phyloP scores from a whole-genome alignment of 352 stramenopile genomes.

The Phytophthora kernoviae region DNA sequence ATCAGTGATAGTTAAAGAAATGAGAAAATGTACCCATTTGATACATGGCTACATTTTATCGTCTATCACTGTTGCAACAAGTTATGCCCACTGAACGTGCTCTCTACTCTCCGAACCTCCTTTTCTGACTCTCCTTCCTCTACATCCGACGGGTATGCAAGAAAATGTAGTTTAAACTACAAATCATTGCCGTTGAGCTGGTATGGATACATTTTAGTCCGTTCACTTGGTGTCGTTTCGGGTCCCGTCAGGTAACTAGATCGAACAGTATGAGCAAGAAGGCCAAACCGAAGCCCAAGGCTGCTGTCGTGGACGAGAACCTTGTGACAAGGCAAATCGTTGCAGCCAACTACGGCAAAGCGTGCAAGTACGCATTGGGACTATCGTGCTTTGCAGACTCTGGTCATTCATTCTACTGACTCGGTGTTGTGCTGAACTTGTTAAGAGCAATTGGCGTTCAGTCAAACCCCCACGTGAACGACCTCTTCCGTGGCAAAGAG shows the following conservation, averaged over 20 bases:
- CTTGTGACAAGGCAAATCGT: constrained; percentile 68
- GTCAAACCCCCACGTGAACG: constrained; percentile 69
- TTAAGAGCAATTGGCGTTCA: constrained; percentile 74
- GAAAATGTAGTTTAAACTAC: not conserved
- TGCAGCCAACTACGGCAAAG: constrained; percentile 71
- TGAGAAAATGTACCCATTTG: not conserved
- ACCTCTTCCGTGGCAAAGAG: constrained; percentile 66
- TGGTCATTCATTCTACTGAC: not conserved
- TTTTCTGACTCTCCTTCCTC: too few relatives aligned
- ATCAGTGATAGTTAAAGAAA: too few relatives aligned
- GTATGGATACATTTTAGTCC: too few relatives aligned
- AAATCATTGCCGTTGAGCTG: too few relatives aligned
- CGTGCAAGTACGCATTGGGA: constrained; percentile 57
- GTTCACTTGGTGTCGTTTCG: constrained; percentile 14
- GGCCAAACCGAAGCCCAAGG: constrained; percentile 57
- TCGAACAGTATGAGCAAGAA: constrained; percentile 78
- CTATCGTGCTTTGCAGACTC: not conserved
- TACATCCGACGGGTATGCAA: not conserved
- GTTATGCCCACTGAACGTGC: too few relatives aligned
- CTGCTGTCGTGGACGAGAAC: constrained; percentile 65
- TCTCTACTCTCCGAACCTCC: too few relatives aligned
- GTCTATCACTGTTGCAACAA: not conserved
- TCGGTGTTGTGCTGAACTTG: not conserved
- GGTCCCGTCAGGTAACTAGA: not conserved
- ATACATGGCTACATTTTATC: constrained; percentile 1